A percentile compares a stretch with the other conserved stretches of the same genome.
phyloP scores from a whole-genome alignment of 768 basidiomycete genomes.

The Cantharellus anzutake region DNA sequence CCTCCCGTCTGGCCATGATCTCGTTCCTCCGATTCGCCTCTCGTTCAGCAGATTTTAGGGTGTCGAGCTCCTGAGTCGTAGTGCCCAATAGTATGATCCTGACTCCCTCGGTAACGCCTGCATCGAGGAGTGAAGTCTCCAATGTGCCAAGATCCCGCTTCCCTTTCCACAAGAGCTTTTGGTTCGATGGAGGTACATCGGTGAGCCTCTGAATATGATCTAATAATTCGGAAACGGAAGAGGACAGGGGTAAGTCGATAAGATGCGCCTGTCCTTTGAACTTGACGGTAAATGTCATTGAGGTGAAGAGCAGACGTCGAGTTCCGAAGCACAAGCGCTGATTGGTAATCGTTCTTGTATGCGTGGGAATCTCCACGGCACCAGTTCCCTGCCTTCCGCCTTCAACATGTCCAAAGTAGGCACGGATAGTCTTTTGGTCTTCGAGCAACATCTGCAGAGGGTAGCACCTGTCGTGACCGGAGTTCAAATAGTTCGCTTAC shows the following conservation, averaged over 20 bases:
- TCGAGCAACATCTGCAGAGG: conserved; percentile 68
- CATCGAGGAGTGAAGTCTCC: conserved; percentile 19
- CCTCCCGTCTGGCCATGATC: conserved; percentile 38
- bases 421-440: conserved; percentile 53
- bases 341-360: too few species aligned
- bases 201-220: conserved; percentile 40
- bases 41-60: conserved; percentile 34
- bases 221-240: conserved; percentile 27
- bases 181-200: conserved; percentile 39
- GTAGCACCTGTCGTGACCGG: conserved; percentile 19
- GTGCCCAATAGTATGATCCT: conserved; percentile 58
- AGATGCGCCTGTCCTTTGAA: background rate
- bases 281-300: background rate
- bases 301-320: too few species aligned
- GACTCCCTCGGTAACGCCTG: conserved; percentile 41
- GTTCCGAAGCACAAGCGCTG: too few species aligned
- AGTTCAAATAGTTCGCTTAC: background rate
- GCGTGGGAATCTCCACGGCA: too few species aligned
- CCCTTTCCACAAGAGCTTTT: conserved; percentile 59
- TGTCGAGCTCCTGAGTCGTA: conserved; percentile 36
- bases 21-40: conserved; percentile 37
- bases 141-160: conserved; percentile 24
- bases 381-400: background rate
- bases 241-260: background rate
- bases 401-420: conserved; percentile 29